Evolutionary conservation across 2,329 filamentous ascomycete species (phyloP), one percentile per base, ranked within the genome.

Genomic region (Hypoxylon sp.): DNA sequence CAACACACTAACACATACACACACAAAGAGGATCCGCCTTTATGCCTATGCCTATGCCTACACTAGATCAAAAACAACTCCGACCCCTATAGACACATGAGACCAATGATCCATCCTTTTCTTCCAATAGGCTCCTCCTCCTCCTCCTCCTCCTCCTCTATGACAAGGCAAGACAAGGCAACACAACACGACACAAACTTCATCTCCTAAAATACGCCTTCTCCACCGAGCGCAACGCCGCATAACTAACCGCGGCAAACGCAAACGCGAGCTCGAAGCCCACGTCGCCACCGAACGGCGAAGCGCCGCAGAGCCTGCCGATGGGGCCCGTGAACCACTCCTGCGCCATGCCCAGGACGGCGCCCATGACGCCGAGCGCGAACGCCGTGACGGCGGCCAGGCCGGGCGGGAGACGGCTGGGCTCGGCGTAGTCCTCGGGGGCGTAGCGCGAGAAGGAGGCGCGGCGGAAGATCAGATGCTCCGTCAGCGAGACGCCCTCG

Each of bases 331-430:
- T 80, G 59, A 75, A 88, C 86, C 87, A 91, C 0, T 75, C 69
- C 69, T 91, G 87, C 12, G 80, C 80, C 85, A 90, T 90, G 4
- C 88, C 87, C 5, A 82, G 73, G 2, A 88, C 77, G 62, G 88
- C 86, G 9, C 88, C 88, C 9, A 78, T 75, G 27, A 87, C 71
- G 40, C 88, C 88, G 45, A 81, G 80, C 62, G 75, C 75, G 68
- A 90, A 90, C 0, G 87, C 84, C 1, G 76, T 59, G 7, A 84
- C 60, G 3, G 87, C 86, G 0, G 87, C 86, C 37, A 87, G 75
- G 7, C 86, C 83, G 0, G 81, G 76, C 0, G 88, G 87, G 0
- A 90, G 77, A 40, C 78, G 78, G 0, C 71, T 64, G 0, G 79
- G 77, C 45, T 80, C 73, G 57, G 84, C 78, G 67, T 87, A 89